Base-by-base conservation (phyloP, 2,329 filamentous ascomycete species). In the Diplocarpon rosae region DNA sequence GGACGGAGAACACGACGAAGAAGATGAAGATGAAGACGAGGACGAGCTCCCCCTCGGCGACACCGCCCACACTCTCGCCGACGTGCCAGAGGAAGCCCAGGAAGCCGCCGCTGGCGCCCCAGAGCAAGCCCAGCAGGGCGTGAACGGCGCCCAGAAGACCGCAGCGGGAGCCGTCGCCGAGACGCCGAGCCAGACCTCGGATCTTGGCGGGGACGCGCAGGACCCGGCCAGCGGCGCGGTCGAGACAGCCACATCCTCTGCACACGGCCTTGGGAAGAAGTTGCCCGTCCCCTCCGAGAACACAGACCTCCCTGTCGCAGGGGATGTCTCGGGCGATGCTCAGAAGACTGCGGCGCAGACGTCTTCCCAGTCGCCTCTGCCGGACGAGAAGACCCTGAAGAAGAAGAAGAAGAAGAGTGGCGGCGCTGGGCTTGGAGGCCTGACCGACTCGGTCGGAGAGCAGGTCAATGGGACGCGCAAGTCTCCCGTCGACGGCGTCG, bases 11-110 rank as follows among this genome's bases (percentile, higher is more conserved):
- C 11, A 47, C 13, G 38, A 48, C 13, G 45, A 47, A 16, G 43
- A 47, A 20, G 47, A 49, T 24, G 43, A 47, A 20, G 47, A 49
- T 1, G 38, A 45, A 13, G 45, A 51, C 13, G 45, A 50, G 12
- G 43, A 47, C 9, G 43, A 24, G 20, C 20, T 24, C 4, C 20
- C 20, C 20, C 20, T 24, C 20, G 20, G 20, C 20, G 20, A 24
- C 20, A 24, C 20, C 4, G 20, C 20, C 20, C 3, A 24, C 17
- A 30, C 39, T 15, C 17, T 31, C 11, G 37, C n/a, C 7, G 40
- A 43, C 20, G 14, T 37, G 13, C 35, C 39, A 5, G 15, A 35
- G 17, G 37, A 43, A 24, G 33, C 27, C 20, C 43, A 46, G 16
- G 35, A 49, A 10, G 31, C 39, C 34, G 31, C 38, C 12, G 27